Evolutionary conservation across 768 basidiomycete species (phyloP).

Genomic region (Lentinus tigrinus): DNA sequence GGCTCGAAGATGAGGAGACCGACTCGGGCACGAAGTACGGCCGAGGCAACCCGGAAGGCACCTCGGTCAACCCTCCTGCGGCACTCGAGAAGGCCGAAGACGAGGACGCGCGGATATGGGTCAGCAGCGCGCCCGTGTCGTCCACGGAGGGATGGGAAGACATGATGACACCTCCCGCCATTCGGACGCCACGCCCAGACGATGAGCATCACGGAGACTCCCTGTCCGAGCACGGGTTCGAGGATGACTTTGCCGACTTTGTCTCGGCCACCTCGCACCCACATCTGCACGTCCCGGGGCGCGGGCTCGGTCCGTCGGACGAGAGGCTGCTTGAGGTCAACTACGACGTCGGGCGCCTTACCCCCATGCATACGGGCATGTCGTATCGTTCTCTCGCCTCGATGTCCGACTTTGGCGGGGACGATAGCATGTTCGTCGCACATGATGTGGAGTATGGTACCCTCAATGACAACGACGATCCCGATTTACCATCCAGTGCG

Average conservation of each 20-base stretch:
- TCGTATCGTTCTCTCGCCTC: conserved; percentile 57
- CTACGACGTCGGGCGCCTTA: conserved; percentile 15
- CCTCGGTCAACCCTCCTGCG: neutral
- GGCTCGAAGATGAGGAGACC: conserved; percentile 56
- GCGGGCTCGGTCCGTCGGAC: neutral
- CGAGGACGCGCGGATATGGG: conserved; percentile 25
- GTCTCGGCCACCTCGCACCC: conserved; percentile 51
- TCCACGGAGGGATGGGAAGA: conserved; percentile 17
- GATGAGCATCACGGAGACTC: neutral
- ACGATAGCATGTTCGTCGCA: conserved; percentile 22
- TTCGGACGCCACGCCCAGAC: conserved; percentile 17
- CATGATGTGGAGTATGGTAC: conserved; percentile 2
- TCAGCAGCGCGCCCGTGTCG: conserved; percentile 11
- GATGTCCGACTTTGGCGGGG: conserved; percentile 56
- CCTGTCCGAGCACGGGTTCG: conserved; percentile 42
- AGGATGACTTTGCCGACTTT: conserved; percentile 81
- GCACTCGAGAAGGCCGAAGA: neutral
- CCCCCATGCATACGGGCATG: conserved; percentile 28
- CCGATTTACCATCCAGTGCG: conserved; percentile 27
- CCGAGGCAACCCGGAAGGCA: neutral
- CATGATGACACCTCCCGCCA: conserved; percentile 21
- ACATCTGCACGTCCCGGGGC: neutral
- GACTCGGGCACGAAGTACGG: conserved; percentile 21
- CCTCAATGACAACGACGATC: conserved; percentile 15
- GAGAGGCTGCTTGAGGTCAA: conserved; percentile 16